Evolutionary conservation across 805 yeast genomes (phyloP).

Genomic region (Metschnikowia shivogae): DNA sequence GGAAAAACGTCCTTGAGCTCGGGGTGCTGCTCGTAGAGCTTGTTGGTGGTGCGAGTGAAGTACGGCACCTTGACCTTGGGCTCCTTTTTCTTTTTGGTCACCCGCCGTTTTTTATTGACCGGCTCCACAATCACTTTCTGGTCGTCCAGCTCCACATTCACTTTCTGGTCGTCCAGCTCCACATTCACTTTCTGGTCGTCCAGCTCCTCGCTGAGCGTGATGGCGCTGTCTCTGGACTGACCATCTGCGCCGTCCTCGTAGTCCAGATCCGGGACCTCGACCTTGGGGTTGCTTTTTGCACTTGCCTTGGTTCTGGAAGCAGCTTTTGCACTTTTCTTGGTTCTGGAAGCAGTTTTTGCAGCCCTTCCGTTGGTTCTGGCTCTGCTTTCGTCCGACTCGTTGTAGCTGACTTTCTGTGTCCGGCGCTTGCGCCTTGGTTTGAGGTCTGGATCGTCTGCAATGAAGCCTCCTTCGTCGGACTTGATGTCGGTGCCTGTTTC

Average conservation of each 20-base stretch:
- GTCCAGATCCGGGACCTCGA: constrained; percentile 3
- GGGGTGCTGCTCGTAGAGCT: constrained; percentile 73
- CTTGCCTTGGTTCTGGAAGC: not conserved
- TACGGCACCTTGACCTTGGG: constrained; percentile 61
- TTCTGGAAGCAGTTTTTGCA: not conserved
- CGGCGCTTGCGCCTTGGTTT: constrained; percentile 12
- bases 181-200: constrained; percentile 9
- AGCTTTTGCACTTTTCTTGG: not conserved
- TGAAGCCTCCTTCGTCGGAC: constrained; percentile 15
- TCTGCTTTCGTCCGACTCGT: constrained; percentile 17
- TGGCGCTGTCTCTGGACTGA: constrained; percentile 18
- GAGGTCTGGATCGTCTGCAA: constrained; percentile 16
- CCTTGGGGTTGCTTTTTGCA: not conserved
- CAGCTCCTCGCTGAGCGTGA: constrained; percentile 24
- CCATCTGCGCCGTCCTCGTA: constrained; percentile 6
- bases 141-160: constrained; percentile 12
- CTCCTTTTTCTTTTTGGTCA: constrained; percentile 29
- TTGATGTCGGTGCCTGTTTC: constrained; percentile 3
- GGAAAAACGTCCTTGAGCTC: constrained; percentile 70
- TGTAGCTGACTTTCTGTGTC: constrained; percentile 17
- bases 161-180: constrained; percentile 11
- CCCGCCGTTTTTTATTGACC: constrained; percentile 21
- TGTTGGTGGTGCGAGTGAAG: constrained; percentile 64
- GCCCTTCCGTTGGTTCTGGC: not conserved
- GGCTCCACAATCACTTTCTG: constrained; percentile 10